Evolutionary conservation across 805 yeast genomes (phyloP), one percentile per base, ranked within the genome.

Genomic region (Pichia gijzeniarum): DNA sequence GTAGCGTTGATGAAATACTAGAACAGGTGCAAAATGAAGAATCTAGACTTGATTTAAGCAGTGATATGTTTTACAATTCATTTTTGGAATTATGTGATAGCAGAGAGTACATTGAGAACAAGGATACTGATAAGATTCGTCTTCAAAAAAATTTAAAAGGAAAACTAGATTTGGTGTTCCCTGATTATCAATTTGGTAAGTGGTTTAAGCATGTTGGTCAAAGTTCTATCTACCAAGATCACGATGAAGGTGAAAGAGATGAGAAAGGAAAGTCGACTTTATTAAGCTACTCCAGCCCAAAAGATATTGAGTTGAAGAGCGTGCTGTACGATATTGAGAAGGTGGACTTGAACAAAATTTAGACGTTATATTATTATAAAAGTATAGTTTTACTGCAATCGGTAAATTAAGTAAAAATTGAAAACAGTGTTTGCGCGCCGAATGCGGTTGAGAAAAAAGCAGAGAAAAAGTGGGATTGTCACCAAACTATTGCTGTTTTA

Each of bases 121-220:
- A 58, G 8, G 77, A 73, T 43, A 53, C 73, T 19, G 61, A 61
- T 31, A 58, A 61, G 28, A 62, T 74, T 4, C 42, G 52, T 7
- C 40, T 63, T n/a, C 51, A 56, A 31, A 31, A 53, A n/a, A 45
- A 38, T 1, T 30, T 53, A 17, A 42, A 49, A 9, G 38, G 33
- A 5, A 48, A 52, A 16, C 21, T 56, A 1, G 48, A 45, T 0
- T 42, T 21, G 12, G 47, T 54, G 16, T 35, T 59, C 25, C 56
- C 50, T 6, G 43, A 49, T 38, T 31, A 21, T 18, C 32, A 46
- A 21, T 40, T 40, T 25, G 22, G 16, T 13, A 32, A 43, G 7
- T 43, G 45, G 45, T 53, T 53, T 35, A 40, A 44, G 18, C 45
- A 49, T 22, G 48, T 44, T 19, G 49, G 45, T 18, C 44, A 45